Evolutionary conservation across 805 yeast species (phyloP).

Genomic region (Yarrowia yakushimensis): DNA sequence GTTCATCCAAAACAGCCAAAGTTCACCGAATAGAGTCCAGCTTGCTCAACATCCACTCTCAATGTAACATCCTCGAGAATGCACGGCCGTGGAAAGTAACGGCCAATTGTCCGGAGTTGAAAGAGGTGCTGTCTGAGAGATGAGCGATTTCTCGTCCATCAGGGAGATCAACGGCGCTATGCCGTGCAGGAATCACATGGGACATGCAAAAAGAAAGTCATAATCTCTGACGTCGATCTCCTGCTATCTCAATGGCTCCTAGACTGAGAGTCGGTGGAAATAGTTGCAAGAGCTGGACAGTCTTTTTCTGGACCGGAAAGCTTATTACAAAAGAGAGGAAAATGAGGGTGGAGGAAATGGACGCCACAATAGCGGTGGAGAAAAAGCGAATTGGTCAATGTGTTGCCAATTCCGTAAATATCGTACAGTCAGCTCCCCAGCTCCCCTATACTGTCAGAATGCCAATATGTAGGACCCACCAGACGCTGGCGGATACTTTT

Average conservation of each 20-base stretch:
- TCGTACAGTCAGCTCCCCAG: too few species aligned
- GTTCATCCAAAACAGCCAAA: background rate
- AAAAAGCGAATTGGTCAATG: too few species aligned
- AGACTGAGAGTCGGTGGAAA: background rate
- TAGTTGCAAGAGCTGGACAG: background rate
- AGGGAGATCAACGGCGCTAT: background rate
- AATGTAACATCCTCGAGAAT: background rate
- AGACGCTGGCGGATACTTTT: too few species aligned
- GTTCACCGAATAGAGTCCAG: background rate
- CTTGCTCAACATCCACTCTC: background rate
- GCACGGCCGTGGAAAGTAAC: background rate
- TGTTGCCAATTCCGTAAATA: too few species aligned
- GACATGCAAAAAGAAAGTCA: background rate
- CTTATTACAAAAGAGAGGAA: background rate
- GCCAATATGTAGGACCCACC: too few species aligned
- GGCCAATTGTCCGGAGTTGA: background rate
- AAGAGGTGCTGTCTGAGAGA: background rate
- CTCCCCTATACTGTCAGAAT: too few species aligned
- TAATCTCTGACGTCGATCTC: background rate
- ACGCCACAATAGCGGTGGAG: background rate
- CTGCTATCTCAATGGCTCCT: background rate
- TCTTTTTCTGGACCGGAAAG: background rate
- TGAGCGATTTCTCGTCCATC: background rate
- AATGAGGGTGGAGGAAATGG: background rate
- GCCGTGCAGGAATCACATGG: background rate